These are phyloP conservation scores for Agaricus blazei DNA, from an alignment of 768 basidiomycete genomes.

Conservation along the genomic window DNA sequence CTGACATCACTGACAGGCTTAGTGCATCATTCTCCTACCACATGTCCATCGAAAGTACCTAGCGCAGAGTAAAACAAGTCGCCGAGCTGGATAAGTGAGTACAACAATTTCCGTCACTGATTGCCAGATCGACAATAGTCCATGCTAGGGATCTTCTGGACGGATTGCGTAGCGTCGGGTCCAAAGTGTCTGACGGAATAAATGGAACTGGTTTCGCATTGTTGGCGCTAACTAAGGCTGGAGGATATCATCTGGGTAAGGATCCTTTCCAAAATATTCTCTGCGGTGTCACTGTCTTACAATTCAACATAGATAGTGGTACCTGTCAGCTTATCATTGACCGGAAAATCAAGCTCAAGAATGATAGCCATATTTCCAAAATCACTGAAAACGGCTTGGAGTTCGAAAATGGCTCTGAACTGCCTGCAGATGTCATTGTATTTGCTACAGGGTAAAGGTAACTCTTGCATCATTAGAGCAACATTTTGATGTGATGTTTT, in stretches of 20 bases:
- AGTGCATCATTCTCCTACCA: constrained; percentile 39
- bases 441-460: constrained; percentile 50
- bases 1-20: constrained; percentile 46
- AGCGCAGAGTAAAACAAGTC: constrained; percentile 16
- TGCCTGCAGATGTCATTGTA: constrained; percentile 50
- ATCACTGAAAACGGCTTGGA: constrained; percentile 40
- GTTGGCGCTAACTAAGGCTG: constrained; percentile 23
- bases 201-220: constrained; percentile 31
- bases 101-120: no score
- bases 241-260: constrained; percentile 34
- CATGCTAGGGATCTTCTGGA: constrained; percentile 26
- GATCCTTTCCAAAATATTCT: not conserved
- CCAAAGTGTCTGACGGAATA: constrained; percentile 37
- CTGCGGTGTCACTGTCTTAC: not conserved
- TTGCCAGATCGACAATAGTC: not conserved
- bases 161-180: constrained; percentile 36
- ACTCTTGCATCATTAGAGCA: not conserved
- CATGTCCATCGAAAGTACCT: constrained; percentile 15
- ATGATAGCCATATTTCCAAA: constrained; percentile 40
- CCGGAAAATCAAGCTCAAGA: constrained; percentile 70
- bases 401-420: constrained; percentile 42
- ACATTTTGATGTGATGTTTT: not conserved
- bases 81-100: constrained; percentile 34
- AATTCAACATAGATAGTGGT: constrained; percentile 40
- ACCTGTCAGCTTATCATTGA: constrained; percentile 56